Conservation (phyloP, 768 basidiomycete species). For the Filobasidium floriforme region DNA sequence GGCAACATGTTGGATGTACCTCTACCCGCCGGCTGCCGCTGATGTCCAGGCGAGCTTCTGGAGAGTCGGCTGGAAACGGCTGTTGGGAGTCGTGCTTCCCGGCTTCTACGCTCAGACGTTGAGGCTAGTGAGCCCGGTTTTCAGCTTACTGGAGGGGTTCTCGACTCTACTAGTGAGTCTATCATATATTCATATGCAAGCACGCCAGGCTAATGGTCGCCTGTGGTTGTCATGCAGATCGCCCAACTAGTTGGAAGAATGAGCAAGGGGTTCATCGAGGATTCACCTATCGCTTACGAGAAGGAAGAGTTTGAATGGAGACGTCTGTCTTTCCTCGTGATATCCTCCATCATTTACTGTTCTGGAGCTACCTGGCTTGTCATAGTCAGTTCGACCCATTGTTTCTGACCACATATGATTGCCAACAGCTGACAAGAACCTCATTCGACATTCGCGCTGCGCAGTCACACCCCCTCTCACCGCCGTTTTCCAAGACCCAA, state of each 20-base stretch:
- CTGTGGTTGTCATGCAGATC: conserved; percentile 16
- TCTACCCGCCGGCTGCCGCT: conserved; percentile 31
- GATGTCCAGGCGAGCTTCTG: neutral
- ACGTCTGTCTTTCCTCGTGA: conserved; percentile 36
- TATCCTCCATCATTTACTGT: conserved; percentile 36
- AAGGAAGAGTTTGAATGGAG: conserved; percentile 43
- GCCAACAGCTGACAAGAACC: neutral
- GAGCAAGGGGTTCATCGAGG: conserved; percentile 44
- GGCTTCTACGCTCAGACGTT: conserved; percentile 39
- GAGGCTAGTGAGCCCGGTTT: conserved; percentile 40
- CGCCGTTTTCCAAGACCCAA: conserved; percentile 71
- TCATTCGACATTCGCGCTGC: neutral
- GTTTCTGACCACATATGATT: neutral
- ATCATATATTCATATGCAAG: neutral
- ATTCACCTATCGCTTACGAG: conserved; percentile 27
- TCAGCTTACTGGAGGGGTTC: conserved; percentile 44
- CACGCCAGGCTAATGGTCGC: neutral
- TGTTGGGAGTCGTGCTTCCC: conserved; percentile 31
- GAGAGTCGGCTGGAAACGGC: conserved; percentile 7
- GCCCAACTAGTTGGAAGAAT: conserved; percentile 40
- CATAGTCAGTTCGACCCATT: conserved; percentile 25
- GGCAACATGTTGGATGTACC: conserved; percentile 39
- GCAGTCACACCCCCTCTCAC: conserved; percentile 49
- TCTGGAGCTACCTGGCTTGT: conserved; percentile 36
- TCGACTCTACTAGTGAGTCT: conserved; percentile 34